These are phyloP conservation scores for Pinus albicaulis DNA, from an alignment of 75 land plant genomes.

Conservation along the genomic window DNA sequence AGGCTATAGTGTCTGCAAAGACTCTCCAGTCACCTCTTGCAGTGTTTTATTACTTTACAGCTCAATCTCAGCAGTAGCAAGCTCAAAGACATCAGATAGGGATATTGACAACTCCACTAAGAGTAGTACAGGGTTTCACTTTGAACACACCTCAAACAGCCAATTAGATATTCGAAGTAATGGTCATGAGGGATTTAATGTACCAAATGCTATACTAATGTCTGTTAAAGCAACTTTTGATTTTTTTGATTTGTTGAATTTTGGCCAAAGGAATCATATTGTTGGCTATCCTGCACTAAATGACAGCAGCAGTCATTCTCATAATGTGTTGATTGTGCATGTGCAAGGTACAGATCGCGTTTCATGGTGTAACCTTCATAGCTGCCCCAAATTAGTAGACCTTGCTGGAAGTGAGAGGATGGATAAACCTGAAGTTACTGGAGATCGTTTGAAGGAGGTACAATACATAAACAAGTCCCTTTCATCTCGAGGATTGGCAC, in stretches of 20 bases:
- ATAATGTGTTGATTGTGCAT: slow-evolving; percentile 83
- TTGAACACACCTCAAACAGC: no score
- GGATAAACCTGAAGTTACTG: slow-evolving; percentile 86
- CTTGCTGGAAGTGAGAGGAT: slow-evolving; percentile 97
- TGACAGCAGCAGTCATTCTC: slow-evolving; percentile 81
- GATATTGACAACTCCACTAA: no score
- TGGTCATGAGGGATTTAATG: slow-evolving; percentile 52
- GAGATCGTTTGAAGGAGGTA: slow-evolving; percentile 91
- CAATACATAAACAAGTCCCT: slow-evolving; percentile 89
- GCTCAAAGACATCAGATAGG: no score
- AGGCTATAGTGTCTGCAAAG: no score
- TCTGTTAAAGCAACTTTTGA: slow-evolving; percentile 46
- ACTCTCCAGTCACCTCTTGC: no score
- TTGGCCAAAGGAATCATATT: slow-evolving; percentile 74
- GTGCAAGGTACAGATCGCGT: slow-evolving; percentile 58
- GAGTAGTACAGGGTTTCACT: no score
- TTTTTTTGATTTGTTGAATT: slow-evolving; percentile 42
- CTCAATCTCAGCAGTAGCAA: no score
- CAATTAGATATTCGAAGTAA: slow-evolving; percentile 73
- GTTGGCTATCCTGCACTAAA: slow-evolving; percentile 80
- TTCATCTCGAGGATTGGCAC: slow-evolving; percentile 79
- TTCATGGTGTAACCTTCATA: slow-evolving; percentile 47
- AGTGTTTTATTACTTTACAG: no score
- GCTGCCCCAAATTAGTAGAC: slow-evolving; percentile 87
- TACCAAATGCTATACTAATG: slow-evolving; percentile 78